Evolutionary conservation across 352 stramenopile genomes (phyloP).

Genomic region (Globisporangium alternatum): DNA sequence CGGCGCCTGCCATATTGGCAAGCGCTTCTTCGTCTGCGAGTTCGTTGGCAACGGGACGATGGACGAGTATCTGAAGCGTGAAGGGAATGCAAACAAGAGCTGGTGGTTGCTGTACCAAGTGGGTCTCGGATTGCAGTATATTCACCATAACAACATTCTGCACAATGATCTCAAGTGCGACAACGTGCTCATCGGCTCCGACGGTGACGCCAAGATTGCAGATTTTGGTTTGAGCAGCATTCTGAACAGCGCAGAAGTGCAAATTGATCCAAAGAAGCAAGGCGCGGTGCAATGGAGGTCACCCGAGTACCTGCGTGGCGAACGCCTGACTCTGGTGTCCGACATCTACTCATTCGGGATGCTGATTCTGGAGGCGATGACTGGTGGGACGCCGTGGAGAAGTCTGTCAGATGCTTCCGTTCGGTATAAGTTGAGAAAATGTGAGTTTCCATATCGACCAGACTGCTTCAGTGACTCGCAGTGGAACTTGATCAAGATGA

Average conservation of each 20-base stretch:
- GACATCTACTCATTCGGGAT: neutral
- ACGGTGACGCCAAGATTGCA: neutral
- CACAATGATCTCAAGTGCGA: conserved; percentile 6
- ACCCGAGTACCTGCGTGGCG: neutral
- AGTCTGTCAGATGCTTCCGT: too few relatives aligned
- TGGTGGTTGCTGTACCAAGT: neutral
- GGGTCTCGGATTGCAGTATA: neutral
- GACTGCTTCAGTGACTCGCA: neutral
- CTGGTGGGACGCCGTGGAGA: neutral
- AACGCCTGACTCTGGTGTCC: neutral
- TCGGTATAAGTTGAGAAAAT: neutral
- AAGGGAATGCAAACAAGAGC: neutral
- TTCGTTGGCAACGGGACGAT: conserved; percentile 1
- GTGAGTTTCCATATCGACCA: neutral
- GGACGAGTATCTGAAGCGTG: neutral
- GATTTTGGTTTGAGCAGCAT: conserved; percentile 1
- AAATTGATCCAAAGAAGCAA: neutral
- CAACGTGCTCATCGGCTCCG: neutral
- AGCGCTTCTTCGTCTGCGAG: conserved; percentile 13
- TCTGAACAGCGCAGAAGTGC: neutral
- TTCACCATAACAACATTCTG: neutral
- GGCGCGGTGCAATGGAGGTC: conserved; percentile 10
- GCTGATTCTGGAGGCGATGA: neutral
- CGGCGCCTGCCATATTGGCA: conserved; percentile 3
- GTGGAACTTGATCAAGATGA: neutral